A percentile compares a stretch with the other conserved stretches of the same genome.
Evolutionary conservation across 192 early-diverging fungal genomes (phyloP).

Genomic region (Funneliformis mosseae): DNA sequence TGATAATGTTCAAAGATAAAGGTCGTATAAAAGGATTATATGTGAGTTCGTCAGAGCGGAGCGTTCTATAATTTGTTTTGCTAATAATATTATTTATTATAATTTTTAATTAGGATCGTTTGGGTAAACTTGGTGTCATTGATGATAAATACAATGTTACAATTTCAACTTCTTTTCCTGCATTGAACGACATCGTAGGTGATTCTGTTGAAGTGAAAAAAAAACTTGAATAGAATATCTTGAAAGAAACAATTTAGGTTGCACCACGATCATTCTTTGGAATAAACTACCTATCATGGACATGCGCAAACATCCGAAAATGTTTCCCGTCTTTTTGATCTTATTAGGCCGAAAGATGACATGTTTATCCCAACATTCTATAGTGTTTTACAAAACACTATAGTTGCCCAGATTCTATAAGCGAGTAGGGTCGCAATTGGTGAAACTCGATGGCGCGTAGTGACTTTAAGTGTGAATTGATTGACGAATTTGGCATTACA

Average conservation of each 20-base stretch:
- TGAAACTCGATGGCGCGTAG: slow-evolving; percentile 79
- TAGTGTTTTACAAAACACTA: slow-evolving; percentile 80
- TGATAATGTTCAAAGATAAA: slow-evolving; percentile 70
- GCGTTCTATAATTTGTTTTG: not conserved
- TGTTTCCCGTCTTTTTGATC: slow-evolving; percentile 87
- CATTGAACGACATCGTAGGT: slow-evolving; percentile 89
- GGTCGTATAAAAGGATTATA: slow-evolving; percentile 79
- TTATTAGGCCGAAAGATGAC: slow-evolving; percentile 75
- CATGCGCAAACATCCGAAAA: slow-evolving; percentile 67
- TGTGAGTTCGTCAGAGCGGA: slow-evolving; percentile 40
- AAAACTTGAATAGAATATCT: slow-evolving; percentile 91
- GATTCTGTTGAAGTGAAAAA: slow-evolving; percentile 81
- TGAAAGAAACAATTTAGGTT: slow-evolving; percentile 81
- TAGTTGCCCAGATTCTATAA: slow-evolving; percentile 81
- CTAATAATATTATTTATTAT: no score
- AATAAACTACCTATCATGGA: slow-evolving; percentile 68
- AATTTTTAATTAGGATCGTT: slow-evolving; percentile 61
- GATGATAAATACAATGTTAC: slow-evolving; percentile 94
- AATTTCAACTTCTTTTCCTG: slow-evolving; percentile 84
- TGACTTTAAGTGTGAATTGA: slow-evolving; percentile 85
- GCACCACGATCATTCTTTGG: slow-evolving; percentile 81
- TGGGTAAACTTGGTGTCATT: slow-evolving; percentile 96
- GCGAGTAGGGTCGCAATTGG: slow-evolving; percentile 87
- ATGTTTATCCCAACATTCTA: slow-evolving; percentile 85
- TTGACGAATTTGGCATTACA: slow-evolving; percentile 93